Evolutionary conservation across 768 basidiomycete genomes (phyloP), one percentile per base, ranked within the genome.

Genomic region (Pleurotus sapidus): DNA sequence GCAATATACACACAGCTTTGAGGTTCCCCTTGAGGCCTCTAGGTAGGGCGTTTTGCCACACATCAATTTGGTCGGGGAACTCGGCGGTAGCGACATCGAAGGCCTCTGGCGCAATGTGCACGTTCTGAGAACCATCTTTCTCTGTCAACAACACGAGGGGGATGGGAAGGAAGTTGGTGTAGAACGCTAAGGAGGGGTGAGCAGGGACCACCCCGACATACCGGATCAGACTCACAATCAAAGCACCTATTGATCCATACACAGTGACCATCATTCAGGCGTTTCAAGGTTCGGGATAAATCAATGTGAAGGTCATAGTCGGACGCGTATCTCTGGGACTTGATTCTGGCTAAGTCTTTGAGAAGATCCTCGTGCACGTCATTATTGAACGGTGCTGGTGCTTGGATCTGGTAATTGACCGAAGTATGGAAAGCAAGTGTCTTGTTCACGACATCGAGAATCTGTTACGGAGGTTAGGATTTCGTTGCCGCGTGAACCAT

Each of bases 341-440:
- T 73, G 57, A 84, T 83, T 40, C 79, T 72, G 4, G 73, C 75
- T 40, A 86, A 67, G 64, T 84, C 83, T 11, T 67, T 73, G 14
- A 75, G 65, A 8, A 86, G 63, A 62, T 87, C 78, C 62, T 84
- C 83, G 56, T 84, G 83, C 4, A 86, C 83, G 57, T 84, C 82
- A 3, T 70, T 60, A 8, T 74, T 65, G 62, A 82, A 86, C 4
- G 84, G 84, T 18, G 67, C 63, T 0, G 83, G 83, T 1, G 84
- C 84, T 54, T 72, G 69, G 40, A 81, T 74, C 66, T 84, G 78
- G 57, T 85, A 86, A 69, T 84, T 85, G 24, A 80, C 77, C 1
- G 84, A 85, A 0, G 84, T 82, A 63, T 86, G 84, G 63, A 87
- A 85, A 9, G 80, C 76, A 7, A 85, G 66, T 0, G 81, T 81